A percentile compares a stretch with the other conserved stretches of the same genome.
These are phyloP conservation scores for Acacia concinna DNA, from an alignment of 331 rosid genomes.

Conservation along the genomic window DNA sequence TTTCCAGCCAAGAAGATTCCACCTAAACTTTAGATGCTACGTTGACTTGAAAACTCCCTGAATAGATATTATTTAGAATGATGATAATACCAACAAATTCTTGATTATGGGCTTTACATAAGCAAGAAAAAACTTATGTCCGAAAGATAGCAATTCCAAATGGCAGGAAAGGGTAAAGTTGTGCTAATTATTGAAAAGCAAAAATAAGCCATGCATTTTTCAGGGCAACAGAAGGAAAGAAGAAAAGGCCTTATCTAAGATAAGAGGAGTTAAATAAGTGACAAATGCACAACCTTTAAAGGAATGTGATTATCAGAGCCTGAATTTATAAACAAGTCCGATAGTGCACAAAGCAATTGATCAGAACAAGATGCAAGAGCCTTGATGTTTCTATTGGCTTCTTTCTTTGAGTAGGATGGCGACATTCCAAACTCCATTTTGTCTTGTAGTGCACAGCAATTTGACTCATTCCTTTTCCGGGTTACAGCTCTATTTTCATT, in stretches of 20 bases:
- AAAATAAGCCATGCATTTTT: conserved; percentile 18
- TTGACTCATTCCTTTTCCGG: conserved; percentile 37
- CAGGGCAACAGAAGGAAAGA: conserved; percentile 8
- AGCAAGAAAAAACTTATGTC: background rate
- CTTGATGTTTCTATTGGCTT: conserved; percentile 66
- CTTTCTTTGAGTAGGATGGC: conserved; percentile 74
- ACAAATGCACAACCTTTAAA: conserved; percentile 60
- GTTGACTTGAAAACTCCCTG: background rate
- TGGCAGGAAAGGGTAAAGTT: background rate
- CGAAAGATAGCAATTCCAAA: background rate
- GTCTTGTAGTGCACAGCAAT: conserved; percentile 30
- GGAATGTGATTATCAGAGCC: conserved; percentile 42
- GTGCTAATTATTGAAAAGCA: conserved; percentile 10
- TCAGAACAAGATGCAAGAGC: conserved; percentile 67
- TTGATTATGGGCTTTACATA: background rate
- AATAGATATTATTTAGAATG: background rate
- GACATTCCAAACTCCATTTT: conserved; percentile 33
- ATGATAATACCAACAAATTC: background rate
- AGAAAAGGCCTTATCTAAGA: conserved; percentile 11
- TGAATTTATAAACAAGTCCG: conserved; percentile 67
- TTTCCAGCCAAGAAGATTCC: conserved; percentile 5
- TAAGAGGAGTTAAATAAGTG: conserved; percentile 1
- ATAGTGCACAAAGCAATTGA: conserved; percentile 59
- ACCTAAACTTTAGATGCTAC: background rate
- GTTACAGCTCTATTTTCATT: conserved; percentile 64